phyloP scores from a whole-genome alignment of 495 filamentous ascomycete genomes.

The Xylaria sp. region DNA sequence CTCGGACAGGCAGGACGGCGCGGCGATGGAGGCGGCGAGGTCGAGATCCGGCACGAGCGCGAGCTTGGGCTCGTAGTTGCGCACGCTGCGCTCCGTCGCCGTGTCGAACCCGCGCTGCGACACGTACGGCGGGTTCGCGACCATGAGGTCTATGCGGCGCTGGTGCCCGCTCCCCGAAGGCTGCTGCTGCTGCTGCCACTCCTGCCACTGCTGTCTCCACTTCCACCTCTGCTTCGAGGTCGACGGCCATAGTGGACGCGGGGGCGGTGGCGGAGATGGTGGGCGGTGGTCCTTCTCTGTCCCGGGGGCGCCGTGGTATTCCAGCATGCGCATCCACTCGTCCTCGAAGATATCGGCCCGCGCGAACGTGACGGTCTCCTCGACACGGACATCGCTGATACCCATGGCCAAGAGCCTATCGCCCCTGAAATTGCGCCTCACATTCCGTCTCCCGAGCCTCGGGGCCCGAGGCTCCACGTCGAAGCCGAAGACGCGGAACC shows the following conservation, averaged over 20 bases:
- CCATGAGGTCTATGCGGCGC: conserved; percentile 68
- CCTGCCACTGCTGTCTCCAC: no score
- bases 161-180: no score
- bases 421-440: conserved; percentile 59
- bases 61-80: conserved; percentile 76
- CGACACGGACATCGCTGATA: no score
- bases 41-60: conserved; percentile 69
- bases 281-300: background rate
- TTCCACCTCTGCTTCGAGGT: no score
- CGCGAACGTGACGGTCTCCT: conserved; percentile 53
- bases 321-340: conserved; percentile 30
- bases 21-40: background rate
- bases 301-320: no score
- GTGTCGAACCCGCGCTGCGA: conserved; percentile 63
- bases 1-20: conserved; percentile 41
- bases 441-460: conserved; percentile 66
- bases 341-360: conserved; percentile 62
- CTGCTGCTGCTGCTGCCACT: no score
- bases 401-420: no score
- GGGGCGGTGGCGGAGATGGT: no score
- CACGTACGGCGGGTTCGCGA: conserved; percentile 93
- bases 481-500: conserved; percentile 54
- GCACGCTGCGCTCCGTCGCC: conserved; percentile 71
- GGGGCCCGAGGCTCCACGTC: conserved; percentile 71
- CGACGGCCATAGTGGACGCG: no score